Percentiles rank a stretch among this genome's conserved stretches.
Evolutionary conservation across 805 yeast genomes (phyloP).

Genomic region (Zygoascus bituminiphila): DNA sequence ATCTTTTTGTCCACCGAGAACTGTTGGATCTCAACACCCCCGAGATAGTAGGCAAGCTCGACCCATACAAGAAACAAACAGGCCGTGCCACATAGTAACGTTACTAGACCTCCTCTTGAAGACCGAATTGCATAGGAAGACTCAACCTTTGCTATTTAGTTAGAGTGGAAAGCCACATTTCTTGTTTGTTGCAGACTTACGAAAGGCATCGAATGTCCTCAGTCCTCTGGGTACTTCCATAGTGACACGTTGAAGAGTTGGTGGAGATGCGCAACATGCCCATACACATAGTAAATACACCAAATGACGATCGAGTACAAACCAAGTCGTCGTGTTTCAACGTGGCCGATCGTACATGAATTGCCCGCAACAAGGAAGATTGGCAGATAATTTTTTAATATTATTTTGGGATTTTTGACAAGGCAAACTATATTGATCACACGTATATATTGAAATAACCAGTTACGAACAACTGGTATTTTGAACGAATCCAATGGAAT

Average conservation of each 20-base stretch:
- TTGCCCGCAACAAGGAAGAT: too few relatives aligned
- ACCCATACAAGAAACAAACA: conserved; percentile 70
- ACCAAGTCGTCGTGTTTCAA: too few relatives aligned
- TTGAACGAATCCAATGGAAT: background rate
- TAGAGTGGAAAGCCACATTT: conserved; percentile 9
- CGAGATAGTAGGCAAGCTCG: conserved; percentile 75
- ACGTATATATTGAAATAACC: too few relatives aligned
- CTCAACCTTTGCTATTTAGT: conserved; percentile 49
- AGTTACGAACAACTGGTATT: too few relatives aligned
- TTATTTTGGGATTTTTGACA: too few relatives aligned
- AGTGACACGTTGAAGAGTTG: background rate
- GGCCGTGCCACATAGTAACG: conserved; percentile 53
- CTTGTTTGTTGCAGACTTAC: conserved; percentile 27
- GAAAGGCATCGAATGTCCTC: conserved; percentile 64
- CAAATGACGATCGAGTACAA: too few relatives aligned
- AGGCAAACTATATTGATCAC: too few relatives aligned
- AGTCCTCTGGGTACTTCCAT: conserved; percentile 27
- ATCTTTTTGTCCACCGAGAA: conserved; percentile 64
- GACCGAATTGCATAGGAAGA: conserved; percentile 67
- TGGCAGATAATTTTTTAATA: too few relatives aligned
- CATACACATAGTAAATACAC: too few relatives aligned
- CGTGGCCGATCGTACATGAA: too few relatives aligned
- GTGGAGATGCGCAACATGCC: too few relatives aligned
- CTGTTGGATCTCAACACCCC: conserved; percentile 71
- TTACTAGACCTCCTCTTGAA: conserved; percentile 66